Base-by-base conservation (phyloP, 2,329 filamentous ascomycete species). In the Phialocephala sp. region DNA sequence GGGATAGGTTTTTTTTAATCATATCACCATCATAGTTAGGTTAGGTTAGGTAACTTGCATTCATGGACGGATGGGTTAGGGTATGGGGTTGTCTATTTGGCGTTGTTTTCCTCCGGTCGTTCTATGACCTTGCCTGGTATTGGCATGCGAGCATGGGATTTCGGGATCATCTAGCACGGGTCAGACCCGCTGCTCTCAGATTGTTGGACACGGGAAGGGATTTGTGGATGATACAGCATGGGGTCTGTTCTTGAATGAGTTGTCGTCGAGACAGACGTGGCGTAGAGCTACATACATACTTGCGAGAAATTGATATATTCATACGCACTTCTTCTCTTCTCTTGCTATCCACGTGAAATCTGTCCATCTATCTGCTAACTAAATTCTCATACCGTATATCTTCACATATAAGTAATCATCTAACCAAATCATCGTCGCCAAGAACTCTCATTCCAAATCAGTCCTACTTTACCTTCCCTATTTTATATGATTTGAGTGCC, bases 261-360 rank as follows among this genome's bases (percentile, higher is more conserved):
- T 50, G 45, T n/a, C 5, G 45, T 18, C 11, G 45, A 50, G 20
- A 50, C 45, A 24, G 45, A 50, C 27, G 35, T 37, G 35, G 52
- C 55, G 32, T 57, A 39, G 55, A 36, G 24, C 24, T 35, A 56
- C 27, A 22, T n/a, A 57, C 55, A 57, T 57, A 57, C 12, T 18
- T 57, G 55, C 55, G 55, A 39, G 55, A 57, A 57, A 57, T 57
- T 57, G 55, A 57, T n/a, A 37, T 22, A 39, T 57, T 57, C 35
- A 41, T 39, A 57, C 32, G 20, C 55, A 22, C n/a, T 32, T 3
- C 27, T 3, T 6, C 6, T 20, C n/a, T 50, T 50, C 45, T 50
- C 6, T 50, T n/a, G n/a, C 12, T 50, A 11, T 24, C 9, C 8
- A 24, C 8, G 18, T 45, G 43, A 45, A 45, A 41, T 41, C 37